Conservation (phyloP, 345 rosid genomes). For the thale cress (Arabidopsis thaliana) region TAIR10.1 NC_003076.8:6825501-6826000, state of each 20-base stretch:
- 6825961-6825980: not conserved
- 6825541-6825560: conserved; percentile 53
- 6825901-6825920: not conserved
- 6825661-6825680: conserved; percentile 54
- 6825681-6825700: conserved; percentile 55
- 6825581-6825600: conserved; percentile 76
- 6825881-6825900: not conserved
- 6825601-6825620: conserved; percentile 39
- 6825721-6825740: conserved; percentile 36
- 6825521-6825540: conserved; percentile 38
- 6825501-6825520: conserved; percentile 53
- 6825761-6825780: conserved; percentile 23
- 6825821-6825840: not conserved
- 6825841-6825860: not conserved
- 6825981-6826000: not conserved
- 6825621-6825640: not conserved
- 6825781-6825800: conserved; percentile 5
- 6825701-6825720: conserved; percentile 65
- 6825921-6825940: not conserved
- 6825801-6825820: not conserved
- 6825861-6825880: not conserved
- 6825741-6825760: conserved; percentile 26
- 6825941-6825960: not conserved
- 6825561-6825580: conserved; percentile 65
- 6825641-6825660: conserved; percentile 11